Percentiles rank a stretch among this genome's conserved stretches.
Conservation (phyloP, 148 eudicot genomes). For the Bassia scoparia region DNA sequence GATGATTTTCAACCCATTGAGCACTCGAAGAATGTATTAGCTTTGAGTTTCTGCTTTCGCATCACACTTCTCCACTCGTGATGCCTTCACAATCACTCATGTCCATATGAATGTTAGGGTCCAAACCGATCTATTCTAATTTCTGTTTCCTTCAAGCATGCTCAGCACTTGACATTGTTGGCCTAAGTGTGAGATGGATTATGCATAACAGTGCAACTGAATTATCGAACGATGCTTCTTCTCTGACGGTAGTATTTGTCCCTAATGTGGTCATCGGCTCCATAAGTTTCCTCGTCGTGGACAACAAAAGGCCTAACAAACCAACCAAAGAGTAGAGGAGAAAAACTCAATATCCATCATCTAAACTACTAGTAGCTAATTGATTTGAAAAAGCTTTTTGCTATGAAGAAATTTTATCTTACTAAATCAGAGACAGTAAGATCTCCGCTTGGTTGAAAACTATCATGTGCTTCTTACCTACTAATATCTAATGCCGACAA, state of each 20-base stretch:
- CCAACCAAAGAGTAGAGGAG: too few relatives aligned
- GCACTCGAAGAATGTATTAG: constrained; percentile 9
- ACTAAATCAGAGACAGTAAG: constrained; percentile 60
- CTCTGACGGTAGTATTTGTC: constrained; percentile 6
- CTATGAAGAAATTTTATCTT: neutral
- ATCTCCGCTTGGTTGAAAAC: constrained; percentile 34
- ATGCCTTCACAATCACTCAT: neutral
- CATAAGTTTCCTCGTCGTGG: constrained; percentile 22
- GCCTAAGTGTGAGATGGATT: constrained; percentile 41
- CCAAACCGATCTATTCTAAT: constrained; percentile 4
- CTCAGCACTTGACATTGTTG: constrained; percentile 38
- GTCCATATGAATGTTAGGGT: constrained; percentile 3
- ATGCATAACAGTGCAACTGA: constrained; percentile 37
- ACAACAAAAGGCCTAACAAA: constrained; percentile 15
- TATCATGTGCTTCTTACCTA: constrained; percentile 46
- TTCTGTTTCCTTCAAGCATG: constrained; percentile 35
- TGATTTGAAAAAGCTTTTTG: too few relatives aligned
- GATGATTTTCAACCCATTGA: neutral
- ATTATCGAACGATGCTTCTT: constrained; percentile 28
- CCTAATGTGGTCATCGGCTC: constrained; percentile 23
- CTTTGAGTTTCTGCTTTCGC: constrained; percentile 15
- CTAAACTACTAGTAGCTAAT: too few relatives aligned
- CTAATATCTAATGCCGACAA: constrained; percentile 46
- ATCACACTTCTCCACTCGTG: neutral
- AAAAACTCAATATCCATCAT: too few relatives aligned